Evolutionary conservation across 768 basidiomycete genomes (phyloP).

Genomic region (Russula compacta): DNA sequence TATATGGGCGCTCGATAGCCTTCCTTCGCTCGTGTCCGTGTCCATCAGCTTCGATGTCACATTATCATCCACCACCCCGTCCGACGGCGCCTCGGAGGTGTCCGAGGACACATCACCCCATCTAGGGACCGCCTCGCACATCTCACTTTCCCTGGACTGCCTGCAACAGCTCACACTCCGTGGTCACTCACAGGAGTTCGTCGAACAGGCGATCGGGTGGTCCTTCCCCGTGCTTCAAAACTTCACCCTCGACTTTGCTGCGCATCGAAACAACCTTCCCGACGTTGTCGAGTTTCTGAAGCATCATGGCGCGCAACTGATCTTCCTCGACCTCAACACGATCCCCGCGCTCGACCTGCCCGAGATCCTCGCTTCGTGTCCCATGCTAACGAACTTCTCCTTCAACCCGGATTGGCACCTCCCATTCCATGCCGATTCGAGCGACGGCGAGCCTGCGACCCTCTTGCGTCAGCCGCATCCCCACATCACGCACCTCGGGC

Average conservation of each 20-base stretch:
- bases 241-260: constrained; percentile 47
- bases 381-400: constrained; percentile 48
- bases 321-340: constrained; percentile 58
- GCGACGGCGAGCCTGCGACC: constrained; percentile 6
- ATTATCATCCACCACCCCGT: background rate
- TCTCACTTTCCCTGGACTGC: constrained; percentile 43
- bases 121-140: constrained; percentile 52
- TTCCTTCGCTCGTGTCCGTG: constrained; percentile 47
- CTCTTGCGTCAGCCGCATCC: constrained; percentile 42
- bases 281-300: constrained; percentile 53
- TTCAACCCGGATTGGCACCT: constrained; percentile 75
- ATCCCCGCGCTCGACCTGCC: constrained; percentile 48
- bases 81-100: background rate
- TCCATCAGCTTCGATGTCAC: constrained; percentile 41
- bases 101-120: constrained; percentile 35
- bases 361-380: constrained; percentile 54
- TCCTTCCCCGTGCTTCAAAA: constrained; percentile 48
- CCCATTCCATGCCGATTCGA: constrained; percentile 19
- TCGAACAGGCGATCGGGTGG: constrained; percentile 66
- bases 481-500: constrained; percentile 51
- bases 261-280: constrained; percentile 40
- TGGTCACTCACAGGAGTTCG: constrained; percentile 52
- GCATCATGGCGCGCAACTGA: constrained; percentile 47
- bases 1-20: constrained; percentile 61
- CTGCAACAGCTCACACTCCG: constrained; percentile 57